phyloP scores from a whole-genome alignment of 2,329 filamentous ascomycete species.

The Sporothrix phasma region DNA sequence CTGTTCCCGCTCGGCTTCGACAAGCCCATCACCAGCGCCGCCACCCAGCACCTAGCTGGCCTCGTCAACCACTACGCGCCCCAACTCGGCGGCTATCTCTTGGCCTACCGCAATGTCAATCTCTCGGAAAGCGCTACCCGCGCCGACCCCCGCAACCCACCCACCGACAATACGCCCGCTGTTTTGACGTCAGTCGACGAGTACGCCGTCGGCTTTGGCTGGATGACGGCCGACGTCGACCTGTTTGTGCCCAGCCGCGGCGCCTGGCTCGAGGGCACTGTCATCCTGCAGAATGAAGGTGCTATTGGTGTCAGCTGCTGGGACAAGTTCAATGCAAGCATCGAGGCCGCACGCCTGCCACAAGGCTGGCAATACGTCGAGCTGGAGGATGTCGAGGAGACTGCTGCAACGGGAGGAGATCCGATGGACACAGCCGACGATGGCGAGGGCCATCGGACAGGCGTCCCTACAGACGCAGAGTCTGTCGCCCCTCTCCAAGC shows the following conservation, averaged over 20 bases:
- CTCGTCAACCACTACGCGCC: constrained; percentile 69
- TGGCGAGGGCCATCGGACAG: neutral
- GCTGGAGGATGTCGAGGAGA: constrained; percentile 24
- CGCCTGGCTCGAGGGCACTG: constrained; percentile 64
- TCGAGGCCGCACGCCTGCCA: constrained; percentile 68
- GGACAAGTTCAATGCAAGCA: constrained; percentile 84
- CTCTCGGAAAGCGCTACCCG: constrained; percentile 51
- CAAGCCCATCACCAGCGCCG: constrained; percentile 58
- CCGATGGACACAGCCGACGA: neutral
- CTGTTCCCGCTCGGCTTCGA: constrained; percentile 62
- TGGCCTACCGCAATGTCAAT: constrained; percentile 60
- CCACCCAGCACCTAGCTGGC: constrained; percentile 64
- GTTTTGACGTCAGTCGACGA: constrained; percentile 55
- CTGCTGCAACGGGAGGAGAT: constrained; percentile 23
- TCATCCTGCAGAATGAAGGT: constrained; percentile 80
- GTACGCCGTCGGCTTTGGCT: constrained; percentile 76
- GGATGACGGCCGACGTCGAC: constrained; percentile 79
- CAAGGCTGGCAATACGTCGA: constrained; percentile 71
- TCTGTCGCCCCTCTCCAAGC: constrained; percentile 30
- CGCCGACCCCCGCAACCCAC: constrained; percentile 31
- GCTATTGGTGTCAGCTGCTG: constrained; percentile 84
- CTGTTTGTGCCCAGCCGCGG: constrained; percentile 69
- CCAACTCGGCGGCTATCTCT: constrained; percentile 60
- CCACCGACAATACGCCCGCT: constrained; percentile 37
- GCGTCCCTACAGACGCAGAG: constrained; percentile 17